Base-by-base conservation (phyloP, 306 rosid genomes). In the Fragaria nilgerrensis region DNA sequence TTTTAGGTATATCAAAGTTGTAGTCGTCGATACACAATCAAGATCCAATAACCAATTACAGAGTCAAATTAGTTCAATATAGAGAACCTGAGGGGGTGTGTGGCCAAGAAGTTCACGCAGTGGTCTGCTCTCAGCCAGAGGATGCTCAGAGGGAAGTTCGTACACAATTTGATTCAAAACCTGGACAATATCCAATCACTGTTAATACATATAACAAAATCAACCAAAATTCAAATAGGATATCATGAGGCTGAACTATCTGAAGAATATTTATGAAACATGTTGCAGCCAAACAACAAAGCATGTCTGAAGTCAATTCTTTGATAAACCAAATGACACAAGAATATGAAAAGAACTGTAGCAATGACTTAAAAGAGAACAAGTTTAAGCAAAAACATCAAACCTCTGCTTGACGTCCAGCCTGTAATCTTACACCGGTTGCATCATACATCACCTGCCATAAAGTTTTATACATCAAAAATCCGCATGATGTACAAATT, bases 321-420 rank as follows among this genome's bases (percentile, higher is more conserved):
- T 41, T 15, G 74, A 66, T 44, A 63, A 69, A 17, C 41, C 52
- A 48, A 32, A 13, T 61, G 27, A 17, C 22, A 16, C 10, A 56
- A 79, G 23, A 70, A 58, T 20, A 20, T 29, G 23, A 56, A 64
- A 53, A 55, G 84, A 77, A 74, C 17, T 47, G 50, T 39, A 58
- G 48, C 36, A 25, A 48, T 36, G 55, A 12, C 36, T 12, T 23
- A 3, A 16, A 22, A 16, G 44, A 82, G 34, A 79, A 78, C 37
- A 79, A 29, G 66, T 3, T 3, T 59, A 37, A 66, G 75, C 48
- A 75, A 64, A 84, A 77, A 52, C 49, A 76, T 69, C 88, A 71
- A 85, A 95, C 99, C 99, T 95, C 99, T 61, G 99, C 99, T 87
- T 95, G 99, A 81, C 98, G 99, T 80, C 99, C 99, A 15, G 99